These are phyloP conservation scores for Vickermania spadyakhi DNA, from an alignment of 208 protist species.

Conservation along the genomic window DNA sequence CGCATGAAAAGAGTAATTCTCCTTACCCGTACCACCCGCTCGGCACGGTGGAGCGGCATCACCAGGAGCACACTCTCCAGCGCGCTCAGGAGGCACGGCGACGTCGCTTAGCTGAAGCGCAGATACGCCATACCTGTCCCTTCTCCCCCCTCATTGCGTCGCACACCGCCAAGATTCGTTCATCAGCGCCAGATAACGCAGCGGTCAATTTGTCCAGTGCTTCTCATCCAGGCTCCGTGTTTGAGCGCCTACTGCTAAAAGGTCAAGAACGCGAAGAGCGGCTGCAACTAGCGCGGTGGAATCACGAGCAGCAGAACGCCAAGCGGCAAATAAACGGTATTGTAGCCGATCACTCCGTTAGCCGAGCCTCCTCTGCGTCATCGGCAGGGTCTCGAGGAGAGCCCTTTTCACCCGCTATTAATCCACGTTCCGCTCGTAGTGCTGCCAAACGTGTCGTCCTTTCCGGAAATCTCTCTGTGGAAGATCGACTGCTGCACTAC, in stretches of 20 bases:
- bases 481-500: constrained; percentile 70
- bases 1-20: neutral
- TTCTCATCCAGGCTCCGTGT: constrained; percentile 18
- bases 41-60: constrained; percentile 50
- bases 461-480: constrained; percentile 33
- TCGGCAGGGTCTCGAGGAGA: constrained; percentile 17
- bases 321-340: too few species aligned
- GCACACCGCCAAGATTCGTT: neutral
- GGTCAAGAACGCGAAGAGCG: constrained; percentile 10
- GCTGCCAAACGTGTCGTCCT: constrained; percentile 7
- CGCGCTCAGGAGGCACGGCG: constrained; percentile 9
- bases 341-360: too few species aligned
- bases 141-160: constrained; percentile 17
- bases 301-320: neutral
- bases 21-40: constrained; percentile 29
- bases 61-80: constrained; percentile 34
- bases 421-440: constrained; percentile 11
- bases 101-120: constrained; percentile 3
- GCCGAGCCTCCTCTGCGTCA: too few species aligned
- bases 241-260: constrained; percentile 40
- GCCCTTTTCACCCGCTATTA: constrained; percentile 53
- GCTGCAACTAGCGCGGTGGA: neutral
- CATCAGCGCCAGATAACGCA: too few species aligned
- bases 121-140: constrained; percentile 16
- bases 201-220: neutral